These are phyloP conservation scores for Trametes sanguinea DNA, from an alignment of 768 basidiomycete genomes.

Conservation along the genomic window DNA sequence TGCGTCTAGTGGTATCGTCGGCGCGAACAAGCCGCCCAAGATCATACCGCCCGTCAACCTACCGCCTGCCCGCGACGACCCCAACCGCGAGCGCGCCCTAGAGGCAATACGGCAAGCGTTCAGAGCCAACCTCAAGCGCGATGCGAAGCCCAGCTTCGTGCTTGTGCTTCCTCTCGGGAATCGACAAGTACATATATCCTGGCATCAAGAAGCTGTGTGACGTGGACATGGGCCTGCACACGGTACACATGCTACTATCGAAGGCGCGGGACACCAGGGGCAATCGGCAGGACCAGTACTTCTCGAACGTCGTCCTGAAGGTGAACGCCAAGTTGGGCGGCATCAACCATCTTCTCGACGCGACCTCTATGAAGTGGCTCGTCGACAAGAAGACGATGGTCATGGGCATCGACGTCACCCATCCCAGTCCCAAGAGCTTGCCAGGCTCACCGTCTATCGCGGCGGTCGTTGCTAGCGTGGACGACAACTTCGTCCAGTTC, in stretches of 20 bases:
- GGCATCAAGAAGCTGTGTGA: slow-evolving; percentile 81
- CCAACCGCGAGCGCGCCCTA: slow-evolving; percentile 46
- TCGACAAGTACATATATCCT: slow-evolving; percentile 78
- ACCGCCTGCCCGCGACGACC: slow-evolving; percentile 39
- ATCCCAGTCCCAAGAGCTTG: slow-evolving; percentile 67
- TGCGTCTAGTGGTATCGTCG: slow-evolving; percentile 55
- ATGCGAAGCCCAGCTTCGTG: slow-evolving; percentile 58
- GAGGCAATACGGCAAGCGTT: slow-evolving; percentile 39
- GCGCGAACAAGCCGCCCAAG: slow-evolving; percentile 41
- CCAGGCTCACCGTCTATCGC: slow-evolving; percentile 81
- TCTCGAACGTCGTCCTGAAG: slow-evolving; percentile 81
- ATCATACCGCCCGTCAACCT: slow-evolving; percentile 37
- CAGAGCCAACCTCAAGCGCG: slow-evolving; percentile 12
- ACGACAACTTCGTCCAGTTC: slow-evolving; percentile 71
- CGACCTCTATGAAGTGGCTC: slow-evolving; percentile 61
- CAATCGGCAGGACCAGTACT: slow-evolving; percentile 73
- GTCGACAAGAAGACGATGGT: slow-evolving; percentile 73
- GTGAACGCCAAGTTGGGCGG: slow-evolving; percentile 85
- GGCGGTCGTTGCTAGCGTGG: slow-evolving; percentile 78
- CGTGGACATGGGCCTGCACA: slow-evolving; percentile 71
- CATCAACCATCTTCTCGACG: slow-evolving; percentile 69
- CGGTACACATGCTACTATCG: slow-evolving; percentile 66
- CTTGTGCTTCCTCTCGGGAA: slow-evolving; percentile 70
- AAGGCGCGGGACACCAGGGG: slow-evolving; percentile 56
- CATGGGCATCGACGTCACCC: slow-evolving; percentile 84